Base-by-base conservation (phyloP, 164 flowering plant genomes). In the Stephania cephalantha region DNA sequence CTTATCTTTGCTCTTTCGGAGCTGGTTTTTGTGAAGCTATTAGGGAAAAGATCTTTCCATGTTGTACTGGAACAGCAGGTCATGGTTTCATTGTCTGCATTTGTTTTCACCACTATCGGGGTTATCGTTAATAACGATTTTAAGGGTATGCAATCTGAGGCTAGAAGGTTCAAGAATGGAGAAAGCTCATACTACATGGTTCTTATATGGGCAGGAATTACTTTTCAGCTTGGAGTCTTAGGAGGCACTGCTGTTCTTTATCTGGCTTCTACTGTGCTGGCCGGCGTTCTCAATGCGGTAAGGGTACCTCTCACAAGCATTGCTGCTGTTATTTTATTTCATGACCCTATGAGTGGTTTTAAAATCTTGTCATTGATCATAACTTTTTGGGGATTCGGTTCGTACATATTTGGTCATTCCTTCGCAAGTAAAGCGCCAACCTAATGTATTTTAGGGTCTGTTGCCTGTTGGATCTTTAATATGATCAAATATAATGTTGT, bases 11-110 rank as follows among this genome's bases (percentile, higher is more conserved):
- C 99, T 29, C 89, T 95, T 6, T 95, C 97, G 1, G 97, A 93
- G 82, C 83, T 91, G 12, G 83, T 91, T 12, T 95, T 95, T 35
- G 81, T 93, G 17, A 89, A 85, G 82, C 63, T 89, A 66, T 74
- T 90, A 13, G 97, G 97, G 3, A 86, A 88, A 78, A 82, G 87
- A 74, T 91, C 95, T 25, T 95, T 93, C 82, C 97, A 88, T 79
- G 99, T 91, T 65, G 97, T 91, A 10, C 79, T 95, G 76, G 99
- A 95, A 86, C 99, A 95, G 78, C 99, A 95, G 81, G 88, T 90
- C 69, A 85, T 89, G 94, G 99, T 95, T 58, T 91, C 97, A 0
- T 76, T 91, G 0, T 83, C 91, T 50, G 97, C 85, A 1, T 95
- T 91, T 72, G 25, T 85, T 6, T 91, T 95, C 61, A 93, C 97